Evolutionary conservation across 2,329 filamentous ascomycete genomes (phyloP), one percentile per base, ranked within the genome.

Genomic region (Neodidymelliopsis sp.): DNA sequence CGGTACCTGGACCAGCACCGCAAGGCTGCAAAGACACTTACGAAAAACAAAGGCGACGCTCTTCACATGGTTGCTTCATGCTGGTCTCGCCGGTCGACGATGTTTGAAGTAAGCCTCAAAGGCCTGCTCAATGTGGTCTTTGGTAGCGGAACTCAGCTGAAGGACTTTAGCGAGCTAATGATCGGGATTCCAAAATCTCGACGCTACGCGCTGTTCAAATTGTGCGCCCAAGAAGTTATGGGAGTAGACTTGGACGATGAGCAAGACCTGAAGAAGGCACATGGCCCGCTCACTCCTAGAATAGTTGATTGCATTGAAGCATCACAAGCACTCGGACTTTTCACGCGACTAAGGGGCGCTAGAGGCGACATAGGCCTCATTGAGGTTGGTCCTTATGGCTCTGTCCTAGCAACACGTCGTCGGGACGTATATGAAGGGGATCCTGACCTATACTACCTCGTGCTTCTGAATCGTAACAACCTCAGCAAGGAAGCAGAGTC

Each of bases 31-130:
- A 53, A 29, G 12, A 19, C 34, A 4, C 35, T 67, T 11, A 45
- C 48, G 4, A 31, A 23, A 9, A 22, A 13, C 2, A 23, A 33
- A 19, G 49, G 54, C 4, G 49, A 50, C 10, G 33, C 69, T 7
- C 25, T 63, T 4, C 57, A 66, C 13, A 37, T 63, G 15, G 36
- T 63, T 2, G 59, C 55, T 4, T 20, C 45, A 7, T 66, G 60
- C 38, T 70, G 67, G 67, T 57, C 64, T 2, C 54, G 49, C 2
- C 42, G 51, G 29, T 57, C 60, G 4, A 49, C 57, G 1, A 12
- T 61, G 9, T 69, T 70, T 31, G 59, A 63, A 28, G 16, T 34
- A 2, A 49, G 46, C 3, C 54, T 62, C 2, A 46, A 44, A 15
- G 9, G 16, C 49, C 4, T 54, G 31, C 31, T 58, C 28, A 30